Evolutionary conservation across 441 rosid genomes (phyloP).

Genomic region (Gossypium laxum): DNA sequence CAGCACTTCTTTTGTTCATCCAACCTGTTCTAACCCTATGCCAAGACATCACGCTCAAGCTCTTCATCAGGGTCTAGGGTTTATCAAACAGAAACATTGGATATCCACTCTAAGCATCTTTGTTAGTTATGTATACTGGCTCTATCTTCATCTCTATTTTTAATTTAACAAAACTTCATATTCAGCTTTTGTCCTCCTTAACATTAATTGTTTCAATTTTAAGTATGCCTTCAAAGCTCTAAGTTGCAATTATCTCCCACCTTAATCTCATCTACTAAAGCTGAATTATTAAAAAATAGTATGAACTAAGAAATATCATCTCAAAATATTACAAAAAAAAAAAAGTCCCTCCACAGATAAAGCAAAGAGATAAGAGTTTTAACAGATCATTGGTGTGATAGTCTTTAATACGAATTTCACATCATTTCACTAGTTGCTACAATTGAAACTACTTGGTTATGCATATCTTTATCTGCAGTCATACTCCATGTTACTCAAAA

Average conservation of each 20-base stretch:
- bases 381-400: background rate
- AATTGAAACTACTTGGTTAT: background rate
- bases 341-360: background rate
- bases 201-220: background rate
- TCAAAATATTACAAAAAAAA: background rate
- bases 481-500: background rate
- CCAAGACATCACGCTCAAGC: background rate
- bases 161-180: background rate
- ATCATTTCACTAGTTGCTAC: background rate
- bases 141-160: background rate
- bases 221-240: background rate
- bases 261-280: background rate
- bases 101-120: background rate
- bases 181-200: background rate
- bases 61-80: background rate
- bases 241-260: background rate
- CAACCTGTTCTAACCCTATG: background rate
- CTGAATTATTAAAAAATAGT: background rate
- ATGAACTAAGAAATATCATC: background rate
- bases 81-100: background rate
- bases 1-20: background rate
- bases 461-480: background rate
- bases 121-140: background rate
- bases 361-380: background rate
- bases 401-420: background rate